phyloP scores from a whole-genome alignment of 345 rosid species.

The Citrus reticulata region DNA sequence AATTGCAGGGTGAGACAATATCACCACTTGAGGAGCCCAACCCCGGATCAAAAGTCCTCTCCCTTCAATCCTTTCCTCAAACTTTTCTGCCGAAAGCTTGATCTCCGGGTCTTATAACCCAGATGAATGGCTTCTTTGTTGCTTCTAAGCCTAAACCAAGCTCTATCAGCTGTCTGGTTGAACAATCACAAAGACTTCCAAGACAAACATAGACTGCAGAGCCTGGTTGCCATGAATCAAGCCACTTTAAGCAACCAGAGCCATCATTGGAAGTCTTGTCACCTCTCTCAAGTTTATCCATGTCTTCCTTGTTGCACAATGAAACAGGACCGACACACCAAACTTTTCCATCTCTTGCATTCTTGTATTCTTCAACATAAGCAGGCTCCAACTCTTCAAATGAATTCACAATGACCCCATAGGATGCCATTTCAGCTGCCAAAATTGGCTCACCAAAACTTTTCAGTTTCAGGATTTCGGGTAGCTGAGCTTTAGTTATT shows the following conservation, averaged over 20 bases:
- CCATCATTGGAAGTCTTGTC: background rate
- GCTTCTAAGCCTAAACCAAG: conserved; percentile 3
- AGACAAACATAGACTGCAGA: background rate
- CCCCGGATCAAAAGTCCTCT: background rate
- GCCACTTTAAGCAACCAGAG: background rate
- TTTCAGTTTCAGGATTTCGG: background rate
- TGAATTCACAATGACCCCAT: conserved; percentile 1
- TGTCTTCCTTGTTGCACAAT: background rate
- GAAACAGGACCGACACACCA: background rate
- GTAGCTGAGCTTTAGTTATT: background rate
- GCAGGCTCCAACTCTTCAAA: background rate
- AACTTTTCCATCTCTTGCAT: background rate
- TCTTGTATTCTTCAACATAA: background rate
- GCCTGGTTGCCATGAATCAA: background rate
- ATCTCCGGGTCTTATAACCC: background rate
- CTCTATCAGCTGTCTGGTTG: background rate
- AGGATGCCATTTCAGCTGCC: background rate
- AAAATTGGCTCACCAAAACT: background rate
- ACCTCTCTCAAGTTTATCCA: background rate
- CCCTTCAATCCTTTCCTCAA: background rate
- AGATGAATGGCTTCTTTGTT: background rate
- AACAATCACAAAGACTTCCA: background rate
- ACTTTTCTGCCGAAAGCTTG: background rate
- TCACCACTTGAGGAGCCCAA: background rate
- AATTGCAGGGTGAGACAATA: background rate